Evolutionary conservation across 352 stramenopile genomes (phyloP), one percentile per base, ranked within the genome.

Genomic region (Phytophthora syringae): DNA sequence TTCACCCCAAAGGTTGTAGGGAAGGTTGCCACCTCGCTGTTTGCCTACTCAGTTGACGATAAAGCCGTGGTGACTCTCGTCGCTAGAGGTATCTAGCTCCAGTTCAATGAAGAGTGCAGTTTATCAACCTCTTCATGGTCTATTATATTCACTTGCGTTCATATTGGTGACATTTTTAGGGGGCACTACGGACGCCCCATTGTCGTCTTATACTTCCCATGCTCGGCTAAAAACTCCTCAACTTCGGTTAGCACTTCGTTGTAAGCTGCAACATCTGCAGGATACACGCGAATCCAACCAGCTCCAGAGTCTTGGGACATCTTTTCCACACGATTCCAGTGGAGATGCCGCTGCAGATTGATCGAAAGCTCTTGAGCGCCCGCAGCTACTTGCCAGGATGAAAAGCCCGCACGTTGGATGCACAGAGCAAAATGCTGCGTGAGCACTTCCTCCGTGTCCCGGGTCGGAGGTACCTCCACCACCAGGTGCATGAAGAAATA

Each of bases 291-390:
- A 52, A 96, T 93, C 88, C 88, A 96, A 1, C 84, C 86, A 32
- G 79, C 76, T 9, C 88, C 88, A 3, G 88, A 94, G 48, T 95
- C 88, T 52, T 95, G 86, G 9, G 79, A 89, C 88, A 96, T 95
- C 49, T 96, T 95, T 60, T 95, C 86, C 5, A 92, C 78, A 32
- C 88, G 86, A 36, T 95, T 92, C 88, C 88, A 96, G 60, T 95
- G 85, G 30, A 96, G 70, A 76, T 96, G 88, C 21, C 85, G 79
- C 60, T 96, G 86, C 12, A 96, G 58, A 64, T 90, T 95, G 56
- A 96, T 96, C 15, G 86, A 88, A 44, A 96, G 84, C 57, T 96
- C 88, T 48, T 96, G 88, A 11, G 86, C 88, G 7, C 88, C 88
- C 7, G 88, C 86, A 49, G 87, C 77, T 11, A 96, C 86, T 74